Percentiles rank a stretch among this genome's conserved stretches.
phyloP scores from a whole-genome alignment of 352 stramenopile genomes.

The Detonula confervacea region DNA sequence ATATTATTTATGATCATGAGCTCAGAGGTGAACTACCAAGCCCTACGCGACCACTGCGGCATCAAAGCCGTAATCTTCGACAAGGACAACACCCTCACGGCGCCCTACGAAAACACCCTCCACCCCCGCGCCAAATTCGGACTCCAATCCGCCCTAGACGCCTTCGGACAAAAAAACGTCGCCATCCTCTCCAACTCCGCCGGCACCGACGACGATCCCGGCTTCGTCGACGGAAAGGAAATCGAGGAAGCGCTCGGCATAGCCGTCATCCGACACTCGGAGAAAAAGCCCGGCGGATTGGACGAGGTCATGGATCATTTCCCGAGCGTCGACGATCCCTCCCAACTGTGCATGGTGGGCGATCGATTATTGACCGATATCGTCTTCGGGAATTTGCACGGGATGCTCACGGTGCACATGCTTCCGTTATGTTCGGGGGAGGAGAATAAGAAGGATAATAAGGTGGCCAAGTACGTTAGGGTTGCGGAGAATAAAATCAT shows the following conservation, averaged over 20 bases:
- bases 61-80: slow-evolving; percentile 95
- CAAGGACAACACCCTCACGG: slow-evolving; percentile 97
- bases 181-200: slow-evolving; percentile 96
- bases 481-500: slow-evolving; percentile 77
- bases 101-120: slow-evolving; percentile 89
- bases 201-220: slow-evolving; percentile 90
- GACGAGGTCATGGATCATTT: slow-evolving; percentile 90
- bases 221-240: slow-evolving; percentile 86
- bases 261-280: slow-evolving; percentile 89
- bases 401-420: slow-evolving; percentile 95
- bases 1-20: too few species aligned
- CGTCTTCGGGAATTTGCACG: slow-evolving; percentile 96
- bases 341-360: slow-evolving; percentile 93
- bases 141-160: slow-evolving; percentile 75
- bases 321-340: slow-evolving; percentile 79
- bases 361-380: slow-evolving; percentile 97
- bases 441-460: slow-evolving; percentile 80
- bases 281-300: slow-evolving; percentile 94
- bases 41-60: slow-evolving; percentile 79
- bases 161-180: slow-evolving; percentile 90
- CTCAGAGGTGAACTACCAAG: slow-evolving; percentile 80
- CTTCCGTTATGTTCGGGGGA: slow-evolving; percentile 81
- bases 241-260: slow-evolving; percentile 89
- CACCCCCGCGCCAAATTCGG: slow-evolving; percentile 84
- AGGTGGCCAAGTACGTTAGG: slow-evolving; percentile 67